Evolutionary conservation across 2,329 filamentous ascomycete genomes (phyloP).

Genomic region (Aureobasidium melanogenum): DNA sequence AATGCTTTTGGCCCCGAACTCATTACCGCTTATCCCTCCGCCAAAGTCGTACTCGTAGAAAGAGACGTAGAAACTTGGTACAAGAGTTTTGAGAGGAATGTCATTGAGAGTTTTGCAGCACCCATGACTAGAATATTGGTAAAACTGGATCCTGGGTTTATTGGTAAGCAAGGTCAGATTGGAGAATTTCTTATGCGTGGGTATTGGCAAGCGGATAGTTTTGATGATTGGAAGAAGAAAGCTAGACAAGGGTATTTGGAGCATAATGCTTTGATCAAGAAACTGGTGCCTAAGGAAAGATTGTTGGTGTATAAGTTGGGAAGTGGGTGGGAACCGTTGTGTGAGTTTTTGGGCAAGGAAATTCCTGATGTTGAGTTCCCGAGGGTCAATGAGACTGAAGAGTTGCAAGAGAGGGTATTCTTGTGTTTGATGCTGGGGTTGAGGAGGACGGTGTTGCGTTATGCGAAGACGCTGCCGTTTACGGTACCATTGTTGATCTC

Average conservation of each 20-base stretch:
- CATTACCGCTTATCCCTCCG: constrained; percentile 27
- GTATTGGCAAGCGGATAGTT: background rate
- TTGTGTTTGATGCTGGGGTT: background rate
- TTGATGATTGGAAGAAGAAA: background rate
- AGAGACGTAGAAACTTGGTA: constrained; percentile 24
- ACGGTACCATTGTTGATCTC: background rate
- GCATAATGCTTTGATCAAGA: constrained; percentile 17
- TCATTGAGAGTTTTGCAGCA: background rate
- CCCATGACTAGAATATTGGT: background rate
- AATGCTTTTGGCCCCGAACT: constrained; percentile 29
- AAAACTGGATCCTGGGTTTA: background rate
- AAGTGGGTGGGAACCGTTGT: constrained; percentile 24
- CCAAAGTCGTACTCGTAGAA: constrained; percentile 28
- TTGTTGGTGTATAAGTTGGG: constrained; percentile 22
- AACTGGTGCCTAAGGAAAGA: constrained; percentile 18
- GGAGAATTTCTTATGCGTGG: background rate
- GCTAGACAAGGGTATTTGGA: constrained; percentile 6
- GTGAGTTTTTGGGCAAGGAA: constrained; percentile 21
- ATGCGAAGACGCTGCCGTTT: background rate
- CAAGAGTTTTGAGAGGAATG: constrained; percentile 10
- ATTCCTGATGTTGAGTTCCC: constrained; percentile 22
- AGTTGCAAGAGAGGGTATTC: background rate
- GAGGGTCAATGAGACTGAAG: constrained; percentile 5
- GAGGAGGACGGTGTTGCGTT: background rate
- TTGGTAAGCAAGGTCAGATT: background rate